Percentiles rank a stretch among this genome's conserved stretches.
phyloP scores from a whole-genome alignment of 176 grass and related monocot species.

The Cymbopogon citratus region DNA sequence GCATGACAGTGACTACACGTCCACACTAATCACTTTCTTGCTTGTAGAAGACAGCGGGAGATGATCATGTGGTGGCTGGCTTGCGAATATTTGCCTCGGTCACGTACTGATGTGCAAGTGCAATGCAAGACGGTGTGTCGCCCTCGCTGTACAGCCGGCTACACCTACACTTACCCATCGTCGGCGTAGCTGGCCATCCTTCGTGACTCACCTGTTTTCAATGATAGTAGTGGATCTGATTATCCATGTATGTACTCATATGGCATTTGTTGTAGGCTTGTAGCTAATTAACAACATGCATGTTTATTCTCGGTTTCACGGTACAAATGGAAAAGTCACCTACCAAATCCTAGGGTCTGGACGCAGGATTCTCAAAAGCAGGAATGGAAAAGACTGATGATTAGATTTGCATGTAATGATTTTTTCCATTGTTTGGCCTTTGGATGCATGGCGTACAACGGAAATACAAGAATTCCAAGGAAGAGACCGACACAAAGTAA shows the following conservation, averaged over 20 bases:
- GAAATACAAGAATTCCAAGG: not conserved
- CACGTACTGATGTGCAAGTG: not conserved
- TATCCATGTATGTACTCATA: not conserved
- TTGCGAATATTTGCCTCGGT: slow-evolving; percentile 3
- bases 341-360: not conserved
- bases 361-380: too few relatives aligned
- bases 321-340: too few relatives aligned
- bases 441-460: too few relatives aligned
- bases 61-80: not conserved
- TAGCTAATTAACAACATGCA: not conserved
- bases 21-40: not conserved
- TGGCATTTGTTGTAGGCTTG: not conserved
- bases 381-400: too few relatives aligned
- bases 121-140: slow-evolving; percentile 16
- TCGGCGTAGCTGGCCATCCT: slow-evolving; percentile 4
- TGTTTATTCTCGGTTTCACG: not conserved
- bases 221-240: not conserved
- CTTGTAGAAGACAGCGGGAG: not conserved
- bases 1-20: not conserved
- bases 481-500: not conserved
- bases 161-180: slow-evolving; percentile 9
- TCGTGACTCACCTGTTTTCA: not conserved
- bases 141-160: slow-evolving; percentile 9
- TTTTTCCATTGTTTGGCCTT: not conserved
- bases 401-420: too few relatives aligned